Evolutionary conservation across 164 flowering plant genomes (phyloP).

Genomic region (Annona cherimola): DNA sequence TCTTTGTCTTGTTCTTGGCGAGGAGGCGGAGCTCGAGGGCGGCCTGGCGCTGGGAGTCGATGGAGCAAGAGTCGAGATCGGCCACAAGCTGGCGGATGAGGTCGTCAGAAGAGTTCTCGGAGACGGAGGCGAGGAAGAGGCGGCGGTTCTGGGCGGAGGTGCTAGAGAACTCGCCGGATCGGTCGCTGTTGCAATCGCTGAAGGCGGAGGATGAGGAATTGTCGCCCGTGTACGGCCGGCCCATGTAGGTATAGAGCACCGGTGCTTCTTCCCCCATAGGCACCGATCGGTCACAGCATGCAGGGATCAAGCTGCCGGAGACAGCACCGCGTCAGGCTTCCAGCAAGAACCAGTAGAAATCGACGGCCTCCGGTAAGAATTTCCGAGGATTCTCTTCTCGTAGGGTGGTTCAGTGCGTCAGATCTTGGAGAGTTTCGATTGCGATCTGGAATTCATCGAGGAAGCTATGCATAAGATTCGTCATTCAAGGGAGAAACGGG

Average conservation of each 20-base stretch:
- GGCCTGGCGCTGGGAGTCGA: slow-evolving; percentile 60
- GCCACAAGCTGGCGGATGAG: slow-evolving; percentile 50
- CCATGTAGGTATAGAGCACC: slow-evolving; percentile 35
- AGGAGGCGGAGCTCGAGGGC: slow-evolving; percentile 68
- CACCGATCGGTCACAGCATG: slow-evolving; percentile 2
- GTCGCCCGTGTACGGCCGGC: slow-evolving; percentile 30
- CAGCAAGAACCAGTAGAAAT: no score
- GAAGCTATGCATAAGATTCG: no score
- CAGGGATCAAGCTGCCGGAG: neutral
- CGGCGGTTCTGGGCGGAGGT: slow-evolving; percentile 41
- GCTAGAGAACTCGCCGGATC: slow-evolving; percentile 65
- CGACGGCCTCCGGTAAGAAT: no score
- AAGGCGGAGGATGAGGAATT: slow-evolving; percentile 49
- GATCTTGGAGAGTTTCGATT: no score
- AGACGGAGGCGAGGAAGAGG: slow-evolving; percentile 39
- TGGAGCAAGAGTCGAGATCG: slow-evolving; percentile 49
- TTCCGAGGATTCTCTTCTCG: no score
- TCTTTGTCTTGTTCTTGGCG: slow-evolving; percentile 72
- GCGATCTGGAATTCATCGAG: no score
- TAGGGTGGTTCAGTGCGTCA: no score
- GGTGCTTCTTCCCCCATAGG: slow-evolving; percentile 9
- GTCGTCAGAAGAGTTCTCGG: slow-evolving; percentile 55
- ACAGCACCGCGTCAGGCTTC: neutral
- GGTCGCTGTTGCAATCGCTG: slow-evolving; percentile 77
- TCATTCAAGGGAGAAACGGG: no score